Conservation (phyloP, 495 filamentous ascomycete species). For the Penicillium flavigenum region DNA sequence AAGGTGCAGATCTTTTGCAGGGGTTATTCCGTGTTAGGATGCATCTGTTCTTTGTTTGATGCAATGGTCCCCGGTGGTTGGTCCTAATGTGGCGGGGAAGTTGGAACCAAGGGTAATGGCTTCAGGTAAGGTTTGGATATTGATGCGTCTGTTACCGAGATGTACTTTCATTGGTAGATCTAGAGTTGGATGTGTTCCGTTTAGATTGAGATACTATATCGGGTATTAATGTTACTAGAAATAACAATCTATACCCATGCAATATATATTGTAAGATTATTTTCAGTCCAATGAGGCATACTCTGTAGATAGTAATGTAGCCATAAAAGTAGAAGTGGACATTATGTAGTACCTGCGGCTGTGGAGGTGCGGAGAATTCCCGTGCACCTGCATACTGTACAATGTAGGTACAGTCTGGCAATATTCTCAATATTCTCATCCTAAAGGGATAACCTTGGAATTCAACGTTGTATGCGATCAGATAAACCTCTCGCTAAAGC, state of each 20-base stretch:
- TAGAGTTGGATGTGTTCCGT: neutral
- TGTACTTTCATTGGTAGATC: conserved; percentile 6
- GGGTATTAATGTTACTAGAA: no score
- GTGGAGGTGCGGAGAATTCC: conserved; percentile 33
- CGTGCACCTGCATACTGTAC: conserved; percentile 10
- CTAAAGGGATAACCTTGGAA: no score
- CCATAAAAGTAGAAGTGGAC: neutral
- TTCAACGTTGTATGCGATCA: conserved; percentile 7
- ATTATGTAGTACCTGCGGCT: conserved; percentile 8
- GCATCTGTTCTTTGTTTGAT: conserved; percentile 7
- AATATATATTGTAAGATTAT: neutral
- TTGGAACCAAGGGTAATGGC: neutral
- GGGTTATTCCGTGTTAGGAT: conserved; percentile 22
- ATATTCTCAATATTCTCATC: neutral
- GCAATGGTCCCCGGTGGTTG: neutral
- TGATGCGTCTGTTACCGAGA: conserved; percentile 1
- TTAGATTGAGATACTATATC: neutral
- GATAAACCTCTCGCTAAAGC: conserved; percentile 2
- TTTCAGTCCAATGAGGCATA: neutral
- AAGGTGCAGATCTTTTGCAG: conserved; percentile 27
- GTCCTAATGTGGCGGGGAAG: neutral
- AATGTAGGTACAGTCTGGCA: conserved; percentile 5
- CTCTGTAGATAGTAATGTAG: no score
- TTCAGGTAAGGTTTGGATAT: conserved; percentile 10
- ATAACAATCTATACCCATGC: neutral